These are phyloP conservation scores for Aspergillus luchuensis DNA, from an alignment of 2,329 filamentous ascomycete genomes.

Conservation along the genomic window DNA sequence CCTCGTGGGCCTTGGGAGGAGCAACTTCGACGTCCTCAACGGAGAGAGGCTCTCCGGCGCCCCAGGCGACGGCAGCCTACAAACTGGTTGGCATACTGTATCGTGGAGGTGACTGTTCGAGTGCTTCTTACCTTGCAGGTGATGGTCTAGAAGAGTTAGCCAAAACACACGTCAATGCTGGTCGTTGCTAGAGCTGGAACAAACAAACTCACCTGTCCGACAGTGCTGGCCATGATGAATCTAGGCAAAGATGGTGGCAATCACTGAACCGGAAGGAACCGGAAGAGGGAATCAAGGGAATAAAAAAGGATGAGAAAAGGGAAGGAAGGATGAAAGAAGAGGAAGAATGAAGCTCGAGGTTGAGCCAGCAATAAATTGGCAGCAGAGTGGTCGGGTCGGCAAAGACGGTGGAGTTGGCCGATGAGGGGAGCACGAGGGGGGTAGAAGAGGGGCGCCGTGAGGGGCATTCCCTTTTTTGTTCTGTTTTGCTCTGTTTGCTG, in stretches of 20 bases:
- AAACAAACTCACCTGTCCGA: constrained; percentile 54
- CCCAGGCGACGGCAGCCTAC: constrained; percentile 93
- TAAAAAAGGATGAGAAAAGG: constrained; percentile 9
- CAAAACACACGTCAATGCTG: neutral
- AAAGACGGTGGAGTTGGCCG: constrained; percentile 15
- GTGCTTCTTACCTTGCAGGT: constrained; percentile 70
- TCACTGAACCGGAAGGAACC: neutral
- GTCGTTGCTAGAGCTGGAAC: neutral
- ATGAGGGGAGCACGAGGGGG: constrained; percentile 20
- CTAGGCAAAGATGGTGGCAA: neutral
- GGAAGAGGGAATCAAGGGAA: constrained; percentile 2
- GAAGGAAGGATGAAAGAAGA: constrained; percentile 4
- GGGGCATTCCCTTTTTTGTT: neutral
- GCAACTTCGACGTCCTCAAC: constrained; percentile 92
- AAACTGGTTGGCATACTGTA: constrained; percentile 7
- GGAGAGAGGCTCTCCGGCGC: constrained; percentile 83
- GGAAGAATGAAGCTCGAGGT: constrained; percentile 7
- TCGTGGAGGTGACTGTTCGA: constrained; percentile 1
- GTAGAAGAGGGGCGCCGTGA: neutral
- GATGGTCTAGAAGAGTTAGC: constrained; percentile 66
- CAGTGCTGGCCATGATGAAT: constrained; percentile 56
- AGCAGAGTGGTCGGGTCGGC: constrained; percentile 17
- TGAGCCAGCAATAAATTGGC: constrained; percentile 15
- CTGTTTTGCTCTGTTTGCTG: neutral
- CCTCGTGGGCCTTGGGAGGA: constrained; percentile 87